These are phyloP conservation scores for Micromonas commoda DNA, from an alignment of 139 green algal genomes.

Conservation along the genomic window DNA sequence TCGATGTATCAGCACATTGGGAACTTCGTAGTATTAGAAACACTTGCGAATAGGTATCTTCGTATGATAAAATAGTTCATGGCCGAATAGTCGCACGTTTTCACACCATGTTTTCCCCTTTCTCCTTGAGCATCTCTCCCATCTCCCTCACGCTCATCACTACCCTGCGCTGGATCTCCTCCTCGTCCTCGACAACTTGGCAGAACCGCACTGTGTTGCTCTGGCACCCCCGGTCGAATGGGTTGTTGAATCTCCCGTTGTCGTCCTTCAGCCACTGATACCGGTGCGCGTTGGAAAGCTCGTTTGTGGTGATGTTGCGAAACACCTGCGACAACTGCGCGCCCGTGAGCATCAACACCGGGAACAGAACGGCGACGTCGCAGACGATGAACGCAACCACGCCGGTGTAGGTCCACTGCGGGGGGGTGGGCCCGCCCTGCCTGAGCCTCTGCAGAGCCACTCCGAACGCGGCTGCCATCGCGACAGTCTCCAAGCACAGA, in stretches of 20 bases:
- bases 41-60: too few species aligned
- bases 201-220: constrained; percentile 46
- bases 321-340: constrained; percentile 59
- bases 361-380: constrained; percentile 66
- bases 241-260: constrained; percentile 67
- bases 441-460: neutral
- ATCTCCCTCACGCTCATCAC: neutral
- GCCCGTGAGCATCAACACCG: constrained; percentile 63
- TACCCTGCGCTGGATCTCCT: neutral
- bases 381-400: constrained; percentile 64
- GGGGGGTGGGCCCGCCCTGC: neutral
- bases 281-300: constrained; percentile 87
- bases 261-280: constrained; percentile 60
- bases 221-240: constrained; percentile 68
- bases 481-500: constrained; percentile 71
- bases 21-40: too few species aligned
- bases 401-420: constrained; percentile 8
- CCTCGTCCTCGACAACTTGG: neutral
- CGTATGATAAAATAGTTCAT: too few species aligned
- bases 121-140: neutral
- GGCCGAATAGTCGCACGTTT: too few species aligned
- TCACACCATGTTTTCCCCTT: neutral
- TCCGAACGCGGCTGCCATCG: constrained; percentile 42
- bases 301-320: constrained; percentile 90
- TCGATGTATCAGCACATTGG: too few species aligned